phyloP scores from a whole-genome alignment of 2,329 filamentous ascomycete genomes.

The Cladosporium halotolerans region DNA sequence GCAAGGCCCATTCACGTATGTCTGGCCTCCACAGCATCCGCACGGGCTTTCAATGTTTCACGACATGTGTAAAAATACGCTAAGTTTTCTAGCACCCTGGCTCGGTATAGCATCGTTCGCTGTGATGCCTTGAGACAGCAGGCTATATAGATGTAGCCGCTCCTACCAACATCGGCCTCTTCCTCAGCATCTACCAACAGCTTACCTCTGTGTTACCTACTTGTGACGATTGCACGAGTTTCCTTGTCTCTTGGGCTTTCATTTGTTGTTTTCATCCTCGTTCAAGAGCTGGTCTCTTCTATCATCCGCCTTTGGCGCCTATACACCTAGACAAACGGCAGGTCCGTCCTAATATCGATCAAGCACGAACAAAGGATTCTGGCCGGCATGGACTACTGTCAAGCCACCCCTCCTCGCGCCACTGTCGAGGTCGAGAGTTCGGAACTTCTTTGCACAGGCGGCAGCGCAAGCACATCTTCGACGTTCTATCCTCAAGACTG shows the following conservation, averaged over 20 bases:
- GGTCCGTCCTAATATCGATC: conserved; percentile 23
- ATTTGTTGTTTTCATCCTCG: conserved; percentile 30
- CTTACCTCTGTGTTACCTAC: conserved; percentile 17
- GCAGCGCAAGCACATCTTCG: conserved; percentile 27
- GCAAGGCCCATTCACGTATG: background rate
- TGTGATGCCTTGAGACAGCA: conserved; percentile 3
- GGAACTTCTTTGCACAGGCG: conserved; percentile 24
- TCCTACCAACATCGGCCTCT: conserved; percentile 15
- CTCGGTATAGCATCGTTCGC: conserved; percentile 10
- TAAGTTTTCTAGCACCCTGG: conserved; percentile 4
- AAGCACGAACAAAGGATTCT: conserved; percentile 29
- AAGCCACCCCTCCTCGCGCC: conserved; percentile 38
- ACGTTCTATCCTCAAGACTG: conserved; percentile 25
- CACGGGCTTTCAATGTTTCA: conserved; percentile 11
- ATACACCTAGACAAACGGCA: conserved; percentile 14
- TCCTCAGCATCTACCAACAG: conserved; percentile 21
- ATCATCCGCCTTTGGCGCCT: conserved; percentile 14
- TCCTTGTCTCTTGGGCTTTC: conserved; percentile 30
- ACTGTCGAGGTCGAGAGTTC: conserved; percentile 25
- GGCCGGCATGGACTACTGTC: conserved; percentile 37
- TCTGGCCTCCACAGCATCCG: conserved; percentile 5
- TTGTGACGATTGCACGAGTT: conserved; percentile 35
- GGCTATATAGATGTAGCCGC: conserved; percentile 8
- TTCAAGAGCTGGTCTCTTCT: conserved; percentile 40
- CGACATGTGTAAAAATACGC: conserved; percentile 1